A percentile compares a stretch with the other conserved stretches of the same genome.
Conservation (phyloP, 2,329 filamentous ascomycete genomes). For the Knufia fluminis region DNA sequence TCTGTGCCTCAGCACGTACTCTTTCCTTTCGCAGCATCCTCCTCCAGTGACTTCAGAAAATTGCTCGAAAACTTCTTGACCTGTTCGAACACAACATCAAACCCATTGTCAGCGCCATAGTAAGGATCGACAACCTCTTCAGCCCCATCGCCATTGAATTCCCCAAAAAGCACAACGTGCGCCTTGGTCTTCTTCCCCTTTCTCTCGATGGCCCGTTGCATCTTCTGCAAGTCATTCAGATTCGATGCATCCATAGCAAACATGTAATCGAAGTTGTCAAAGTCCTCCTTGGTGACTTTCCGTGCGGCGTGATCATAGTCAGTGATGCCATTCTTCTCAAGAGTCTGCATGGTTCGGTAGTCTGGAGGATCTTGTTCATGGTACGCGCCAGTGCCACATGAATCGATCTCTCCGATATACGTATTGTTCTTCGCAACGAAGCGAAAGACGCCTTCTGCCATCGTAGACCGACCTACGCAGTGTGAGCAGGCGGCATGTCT, state of each 20-base stretch:
- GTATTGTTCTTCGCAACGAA: slow-evolving; percentile 45
- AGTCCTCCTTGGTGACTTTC: slow-evolving; percentile 63
- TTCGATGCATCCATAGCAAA: slow-evolving; percentile 90
- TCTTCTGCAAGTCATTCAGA: slow-evolving; percentile 48
- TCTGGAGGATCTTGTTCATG: slow-evolving; percentile 72
- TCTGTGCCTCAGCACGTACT: not conserved
- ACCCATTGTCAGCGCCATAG: slow-evolving; percentile 76
- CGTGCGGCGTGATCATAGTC: slow-evolving; percentile 70
- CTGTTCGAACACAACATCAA: slow-evolving; percentile 78
- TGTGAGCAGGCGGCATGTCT: slow-evolving; percentile 6
- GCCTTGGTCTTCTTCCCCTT: slow-evolving; percentile 33
- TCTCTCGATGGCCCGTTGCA: slow-evolving; percentile 31
- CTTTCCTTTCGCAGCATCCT: slow-evolving; percentile 14
- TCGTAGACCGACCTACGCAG: slow-evolving; percentile 59
- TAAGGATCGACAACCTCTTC: slow-evolving; percentile 84
- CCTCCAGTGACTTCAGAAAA: slow-evolving; percentile 54
- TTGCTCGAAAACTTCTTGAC: slow-evolving; percentile 65
- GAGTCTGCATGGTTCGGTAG: slow-evolving; percentile 69
- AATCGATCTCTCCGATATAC: slow-evolving; percentile 64
- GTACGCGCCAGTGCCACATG: slow-evolving; percentile 83
- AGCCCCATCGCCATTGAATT: slow-evolving; percentile 55
- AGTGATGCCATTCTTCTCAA: slow-evolving; percentile 63
- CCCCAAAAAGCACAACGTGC: slow-evolving; percentile 72
- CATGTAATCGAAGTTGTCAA: slow-evolving; percentile 81
- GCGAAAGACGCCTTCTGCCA: slow-evolving; percentile 91